These are phyloP conservation scores for Brassica carinata DNA, from an alignment of 345 rosid genomes.

Conservation along the genomic window DNA sequence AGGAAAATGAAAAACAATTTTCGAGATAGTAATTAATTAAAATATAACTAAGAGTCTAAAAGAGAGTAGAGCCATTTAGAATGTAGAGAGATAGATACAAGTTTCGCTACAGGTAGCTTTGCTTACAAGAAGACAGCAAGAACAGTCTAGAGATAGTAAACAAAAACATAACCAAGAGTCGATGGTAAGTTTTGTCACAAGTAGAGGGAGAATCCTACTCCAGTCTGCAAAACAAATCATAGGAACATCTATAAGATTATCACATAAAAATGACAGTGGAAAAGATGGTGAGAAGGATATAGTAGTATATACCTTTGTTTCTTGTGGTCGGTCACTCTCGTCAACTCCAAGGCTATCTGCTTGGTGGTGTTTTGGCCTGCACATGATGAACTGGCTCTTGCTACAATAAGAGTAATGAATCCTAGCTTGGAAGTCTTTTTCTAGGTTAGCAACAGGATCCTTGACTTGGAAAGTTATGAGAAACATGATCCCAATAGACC, in stretches of 20 bases:
- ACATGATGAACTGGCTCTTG: background rate
- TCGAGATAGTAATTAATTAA: too few species aligned
- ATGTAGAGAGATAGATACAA: background rate
- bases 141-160: too few species aligned
- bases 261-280: too few species aligned
- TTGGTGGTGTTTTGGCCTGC: background rate
- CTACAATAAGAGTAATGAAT: background rate
- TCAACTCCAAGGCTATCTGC: background rate
- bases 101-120: too few species aligned
- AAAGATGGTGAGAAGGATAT: too few species aligned
- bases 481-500: background rate
- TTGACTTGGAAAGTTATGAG: slow-evolving; percentile 4
- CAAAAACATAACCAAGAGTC: too few species aligned
- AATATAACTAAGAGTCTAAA: too few species aligned
- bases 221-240: background rate
- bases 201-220: background rate
- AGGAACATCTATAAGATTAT: too few species aligned
- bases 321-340: background rate
- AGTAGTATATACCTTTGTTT: background rate
- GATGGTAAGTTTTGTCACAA: too few species aligned
- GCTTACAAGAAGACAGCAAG: too few species aligned
- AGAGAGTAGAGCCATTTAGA: background rate
- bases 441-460: background rate
- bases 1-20: too few species aligned
- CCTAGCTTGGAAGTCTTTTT: slow-evolving; percentile 4